Base-by-base conservation (phyloP, 75 land plant species). In the Sequoiadendron giganteum region DNA sequence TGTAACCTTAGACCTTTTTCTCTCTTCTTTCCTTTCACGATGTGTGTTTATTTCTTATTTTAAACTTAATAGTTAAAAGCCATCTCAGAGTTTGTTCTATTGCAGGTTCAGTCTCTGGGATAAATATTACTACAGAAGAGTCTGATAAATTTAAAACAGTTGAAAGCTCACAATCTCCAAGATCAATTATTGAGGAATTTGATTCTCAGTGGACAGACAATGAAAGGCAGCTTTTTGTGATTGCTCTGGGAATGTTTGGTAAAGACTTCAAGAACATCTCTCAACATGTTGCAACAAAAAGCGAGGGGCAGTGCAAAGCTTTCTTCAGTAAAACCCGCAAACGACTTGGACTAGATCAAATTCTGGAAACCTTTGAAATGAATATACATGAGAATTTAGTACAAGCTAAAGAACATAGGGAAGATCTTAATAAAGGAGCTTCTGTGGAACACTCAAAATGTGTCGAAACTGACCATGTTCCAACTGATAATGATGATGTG, bases 261-360 rank as follows among this genome's bases (percentile, higher is more conserved):
- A 92, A 92, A 68, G 90, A 92, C 73, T 92, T 92, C 48, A 76
- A 88, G 49, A 89, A 68, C 48, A 91, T 92, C 72, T 81, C 93
- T 36, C 84, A 58, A 40, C 88, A 91, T 85, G 91, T 92, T 49
- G 89, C 89, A 32, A 86, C 93, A 43, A 92, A 89, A 85, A 92
- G 85, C 13, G 83, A 87, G 83, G 52, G 72, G 7, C 93, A 92
- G 68, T 92, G 93, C 88, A 92, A 89, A 83, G 68, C 93, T n/a
- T 92, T 91, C 85, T 91, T 89, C 86, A 92, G 93, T 87, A 92
- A 91, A 86, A 82, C 89, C 76, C 92, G 93, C n/a, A 92, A 91
- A 81, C 86, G 90, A 5, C 86, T 92, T 56, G 87, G 89, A 49
- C 91, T 92, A 73, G 93, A 91, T 90, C 85, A 70, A 45, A 83